phyloP scores from a whole-genome alignment of 1,139 yeast genomes.

The Pichia sp. region DNA sequence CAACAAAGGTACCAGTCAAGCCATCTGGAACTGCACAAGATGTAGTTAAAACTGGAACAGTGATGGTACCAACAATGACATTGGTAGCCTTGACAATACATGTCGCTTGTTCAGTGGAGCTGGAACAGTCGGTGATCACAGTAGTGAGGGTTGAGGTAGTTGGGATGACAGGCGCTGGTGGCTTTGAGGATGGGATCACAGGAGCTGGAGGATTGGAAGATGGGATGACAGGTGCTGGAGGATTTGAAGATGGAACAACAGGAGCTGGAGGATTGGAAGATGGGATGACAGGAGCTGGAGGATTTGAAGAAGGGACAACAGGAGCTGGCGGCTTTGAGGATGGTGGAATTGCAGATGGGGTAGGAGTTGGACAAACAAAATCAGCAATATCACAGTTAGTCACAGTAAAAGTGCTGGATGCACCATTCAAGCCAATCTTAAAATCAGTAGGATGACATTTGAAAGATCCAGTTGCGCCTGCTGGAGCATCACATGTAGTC shows the following conservation, averaged over 20 bases:
- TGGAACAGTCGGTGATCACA: constrained; percentile 6
- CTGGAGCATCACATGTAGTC: constrained; percentile 14
- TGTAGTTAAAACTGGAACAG: constrained; percentile 5
- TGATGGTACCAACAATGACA: constrained; percentile 2
- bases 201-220: constrained; percentile 7
- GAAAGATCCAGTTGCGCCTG: constrained; percentile 15
- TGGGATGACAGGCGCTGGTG: background rate
- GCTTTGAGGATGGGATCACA: background rate
- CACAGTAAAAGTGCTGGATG: constrained; percentile 10
- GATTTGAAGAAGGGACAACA: constrained; percentile 1
- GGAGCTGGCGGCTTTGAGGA: background rate
- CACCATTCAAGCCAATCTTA: constrained; percentile 7
- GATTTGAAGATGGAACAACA: background rate
- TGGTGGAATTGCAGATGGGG: too few relatives aligned
- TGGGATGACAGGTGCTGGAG: constrained; percentile 2
- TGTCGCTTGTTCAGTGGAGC: background rate
- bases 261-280: background rate
- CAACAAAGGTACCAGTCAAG: constrained; percentile 8
- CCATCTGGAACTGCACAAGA: constrained; percentile 6
- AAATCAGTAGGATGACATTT: constrained; percentile 13
- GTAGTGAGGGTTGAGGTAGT: background rate
- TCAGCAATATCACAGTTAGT: constrained; percentile 15
- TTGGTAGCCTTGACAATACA: constrained; percentile 3
- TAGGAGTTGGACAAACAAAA: constrained; percentile 6
- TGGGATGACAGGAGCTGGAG: background rate